Evolutionary conservation across 441 rosid species (phyloP).

Genomic region (Pelargonium exstipulatum): DNA sequence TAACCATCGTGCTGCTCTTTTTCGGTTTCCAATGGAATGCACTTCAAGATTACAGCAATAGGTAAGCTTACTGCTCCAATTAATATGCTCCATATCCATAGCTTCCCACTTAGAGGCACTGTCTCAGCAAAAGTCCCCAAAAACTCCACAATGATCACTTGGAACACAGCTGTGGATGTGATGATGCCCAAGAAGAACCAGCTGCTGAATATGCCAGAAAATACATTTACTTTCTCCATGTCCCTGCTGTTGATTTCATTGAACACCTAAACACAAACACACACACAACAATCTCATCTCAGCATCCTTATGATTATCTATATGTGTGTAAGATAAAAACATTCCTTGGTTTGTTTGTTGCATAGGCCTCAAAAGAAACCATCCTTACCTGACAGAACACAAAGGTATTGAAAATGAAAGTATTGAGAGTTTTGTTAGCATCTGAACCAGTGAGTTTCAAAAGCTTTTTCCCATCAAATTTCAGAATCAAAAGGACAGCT

Average conservation of each 20-base stretch:
- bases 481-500: constrained; percentile 42
- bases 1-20: constrained; percentile 42
- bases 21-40: constrained; percentile 37
- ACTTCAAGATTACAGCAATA: constrained; percentile 46
- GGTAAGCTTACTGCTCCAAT: constrained; percentile 50
- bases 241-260: constrained; percentile 48
- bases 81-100: constrained; percentile 34
- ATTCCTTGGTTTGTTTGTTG: no score
- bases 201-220: constrained; percentile 34
- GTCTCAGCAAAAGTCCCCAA: constrained; percentile 40
- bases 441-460: constrained; percentile 47
- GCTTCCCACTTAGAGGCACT: constrained; percentile 34
- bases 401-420: constrained; percentile 51
- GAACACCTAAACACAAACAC: constrained; percentile 37
- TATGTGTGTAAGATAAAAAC: background rate
- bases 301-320: background rate
- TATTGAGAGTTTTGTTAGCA: constrained; percentile 43
- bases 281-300: background rate
- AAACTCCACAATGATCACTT: constrained; percentile 37
- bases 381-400: constrained; percentile 45
- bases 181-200: constrained; percentile 37
- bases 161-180: constrained; percentile 37
- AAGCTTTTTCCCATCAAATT: constrained; percentile 42
- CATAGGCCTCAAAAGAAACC: background rate
- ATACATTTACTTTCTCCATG: constrained; percentile 41